These are phyloP conservation scores for Phytophthora cryptogea DNA, from an alignment of 352 stramenopile genomes.

Conservation along the genomic window DNA sequence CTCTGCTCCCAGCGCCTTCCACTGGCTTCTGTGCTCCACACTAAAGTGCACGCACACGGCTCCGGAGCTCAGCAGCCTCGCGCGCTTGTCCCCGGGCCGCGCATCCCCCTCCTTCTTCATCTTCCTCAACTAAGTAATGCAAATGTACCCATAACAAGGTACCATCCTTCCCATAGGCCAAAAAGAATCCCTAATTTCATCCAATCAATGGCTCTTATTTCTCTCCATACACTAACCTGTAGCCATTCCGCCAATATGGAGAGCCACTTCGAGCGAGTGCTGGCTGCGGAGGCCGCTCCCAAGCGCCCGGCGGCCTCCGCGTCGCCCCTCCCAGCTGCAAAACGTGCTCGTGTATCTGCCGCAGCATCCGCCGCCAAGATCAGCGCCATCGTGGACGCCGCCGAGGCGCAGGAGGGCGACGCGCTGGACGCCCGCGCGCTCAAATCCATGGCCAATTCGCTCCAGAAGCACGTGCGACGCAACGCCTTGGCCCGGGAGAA, in stretches of 20 bases:
- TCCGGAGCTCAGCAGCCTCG: constrained; percentile 16
- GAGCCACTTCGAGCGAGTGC: constrained; percentile 66
- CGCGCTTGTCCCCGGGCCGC: constrained; percentile 20
- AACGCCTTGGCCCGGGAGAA: constrained; percentile 86
- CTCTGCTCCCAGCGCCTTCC: constrained; percentile 7
- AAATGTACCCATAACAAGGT: constrained; percentile 1
- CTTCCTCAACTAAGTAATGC: neutral
- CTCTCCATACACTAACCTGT: constrained; percentile 1
- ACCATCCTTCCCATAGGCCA: constrained; percentile 2
- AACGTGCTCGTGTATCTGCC: constrained; percentile 26
- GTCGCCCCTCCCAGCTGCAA: neutral
- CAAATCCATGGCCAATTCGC: constrained; percentile 65
- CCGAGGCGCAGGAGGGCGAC: constrained; percentile 49
- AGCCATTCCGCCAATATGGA: constrained; percentile 37
- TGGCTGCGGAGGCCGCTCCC: constrained; percentile 31
- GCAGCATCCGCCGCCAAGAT: constrained; percentile 36
- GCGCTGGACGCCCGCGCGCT: constrained; percentile 71
- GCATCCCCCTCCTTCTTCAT: constrained; percentile 9
- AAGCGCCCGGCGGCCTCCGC: constrained; percentile 30
- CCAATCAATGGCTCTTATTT: neutral
- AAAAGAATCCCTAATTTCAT: neutral
- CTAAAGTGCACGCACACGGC: constrained; percentile 26
- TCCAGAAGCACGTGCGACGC: constrained; percentile 75
- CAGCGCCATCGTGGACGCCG: constrained; percentile 47
- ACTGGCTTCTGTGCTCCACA: neutral